Base-by-base conservation (phyloP, 2,329 filamentous ascomycete species). In the Knoxdaviesia proteae region DNA sequence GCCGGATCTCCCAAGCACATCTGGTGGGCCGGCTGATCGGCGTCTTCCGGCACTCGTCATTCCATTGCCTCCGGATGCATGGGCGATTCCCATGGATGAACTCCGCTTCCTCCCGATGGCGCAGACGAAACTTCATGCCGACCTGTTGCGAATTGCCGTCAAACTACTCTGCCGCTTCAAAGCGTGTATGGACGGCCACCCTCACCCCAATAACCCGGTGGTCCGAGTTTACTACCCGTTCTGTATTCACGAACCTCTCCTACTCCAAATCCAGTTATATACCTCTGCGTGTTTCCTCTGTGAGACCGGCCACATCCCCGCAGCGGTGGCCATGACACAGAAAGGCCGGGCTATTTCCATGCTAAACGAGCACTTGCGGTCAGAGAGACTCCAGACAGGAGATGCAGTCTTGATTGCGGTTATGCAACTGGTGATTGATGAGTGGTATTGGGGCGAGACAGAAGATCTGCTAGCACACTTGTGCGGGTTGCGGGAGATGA, bases 371-470 rank as follows among this genome's bases (percentile, higher is more conserved):
- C 62, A 65, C 36, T 58, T 71, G 10, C 54, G 54, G 35, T 52
- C 57, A 11, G 48, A 56, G 4, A 49, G 51, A 2, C 50, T 55
- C 11, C 53, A 57, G n/a, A 59, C 60, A 0, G 62, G 56, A 42
- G 66, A 69, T 47, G 58, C 61, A 33, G 59, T 62, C 4, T 61
- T 71, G 36, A 59, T 66, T 5, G 64, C 58, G 3, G 64, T 69
- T 5, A 53, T 63, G 1, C 67, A 69, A 49, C 58, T 70, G 46
- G 58, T 67, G 29, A 52, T 67, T 30, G 61, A 67, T 39, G 68
- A 69, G 45, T 72, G 68, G 68, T 69, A 68, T 49, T 69, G 66
- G 65, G 65, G 66, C 5, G 61, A 60, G 31, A 60, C 58, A 0
- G 51, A 57, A 35, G 62, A 65, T 45, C 54, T 70, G 7, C 56